phyloP scores from a whole-genome alignment of 75 land plant genomes.

The Pinus tabuliformis region DNA sequence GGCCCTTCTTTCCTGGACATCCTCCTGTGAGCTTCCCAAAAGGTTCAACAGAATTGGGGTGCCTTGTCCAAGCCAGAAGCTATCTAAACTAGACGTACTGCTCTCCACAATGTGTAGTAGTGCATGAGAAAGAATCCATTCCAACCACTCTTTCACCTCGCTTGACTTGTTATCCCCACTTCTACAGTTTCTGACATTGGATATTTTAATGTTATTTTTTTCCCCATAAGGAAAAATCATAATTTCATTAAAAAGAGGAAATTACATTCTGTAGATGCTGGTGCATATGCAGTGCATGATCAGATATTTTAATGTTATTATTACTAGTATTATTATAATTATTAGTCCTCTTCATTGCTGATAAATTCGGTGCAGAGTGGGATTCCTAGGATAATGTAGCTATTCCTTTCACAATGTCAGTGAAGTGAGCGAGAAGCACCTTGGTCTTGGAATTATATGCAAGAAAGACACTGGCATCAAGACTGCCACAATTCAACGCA shows the following conservation, averaged over 20 bases:
- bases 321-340: too few species aligned
- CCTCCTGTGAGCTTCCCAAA: slow-evolving; percentile 81
- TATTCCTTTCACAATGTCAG: slow-evolving; percentile 62
- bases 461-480: slow-evolving; percentile 42
- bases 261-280: too few species aligned
- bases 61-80: slow-evolving; percentile 91
- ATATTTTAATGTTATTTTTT: too few species aligned
- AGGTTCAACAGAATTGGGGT: slow-evolving; percentile 76
- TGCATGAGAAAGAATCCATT: slow-evolving; percentile 86
- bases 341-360: neutral
- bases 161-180: slow-evolving; percentile 23
- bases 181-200: slow-evolving; percentile 13
- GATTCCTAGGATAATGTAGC: slow-evolving; percentile 27
- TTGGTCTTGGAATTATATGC: slow-evolving; percentile 32
- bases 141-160: slow-evolving; percentile 73
- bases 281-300: too few species aligned
- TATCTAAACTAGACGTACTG: slow-evolving; percentile 63
- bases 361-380: slow-evolving; percentile 2
- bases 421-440: slow-evolving; percentile 56
- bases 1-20: slow-evolving; percentile 96
- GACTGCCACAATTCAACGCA: slow-evolving; percentile 72
- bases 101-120: slow-evolving; percentile 83
- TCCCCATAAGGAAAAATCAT: too few species aligned
- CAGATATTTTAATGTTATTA: too few species aligned
- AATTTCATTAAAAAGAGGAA: too few species aligned